phyloP scores from a whole-genome alignment of 2,329 filamentous ascomycete genomes.

The Zasmidium citrigriseum region DNA sequence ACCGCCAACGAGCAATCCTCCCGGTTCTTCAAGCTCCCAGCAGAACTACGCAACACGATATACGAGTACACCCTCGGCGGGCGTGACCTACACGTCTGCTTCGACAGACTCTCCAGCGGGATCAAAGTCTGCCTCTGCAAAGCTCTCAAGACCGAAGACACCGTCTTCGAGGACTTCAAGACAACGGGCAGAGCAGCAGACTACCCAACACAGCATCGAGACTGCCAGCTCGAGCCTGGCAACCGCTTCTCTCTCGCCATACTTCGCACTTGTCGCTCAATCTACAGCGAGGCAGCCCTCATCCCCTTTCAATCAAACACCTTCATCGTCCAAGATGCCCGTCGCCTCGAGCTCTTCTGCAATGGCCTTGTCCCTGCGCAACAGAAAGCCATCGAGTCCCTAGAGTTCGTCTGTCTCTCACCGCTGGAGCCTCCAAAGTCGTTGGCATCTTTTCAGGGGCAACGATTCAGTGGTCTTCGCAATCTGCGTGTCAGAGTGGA shows the following conservation, averaged over 20 bases:
- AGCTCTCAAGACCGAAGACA: background rate
- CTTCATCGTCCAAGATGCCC: background rate
- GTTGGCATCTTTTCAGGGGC: no score
- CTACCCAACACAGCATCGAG: background rate
- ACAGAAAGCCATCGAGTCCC: background rate
- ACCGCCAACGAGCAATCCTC: background rate
- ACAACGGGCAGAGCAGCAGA: background rate
- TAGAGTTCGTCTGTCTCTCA: background rate
- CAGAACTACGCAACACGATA: background rate
- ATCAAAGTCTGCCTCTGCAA: background rate
- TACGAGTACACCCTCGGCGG: background rate
- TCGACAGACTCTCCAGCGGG: background rate
- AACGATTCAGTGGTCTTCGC: no score
- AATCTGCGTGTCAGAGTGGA: no score
- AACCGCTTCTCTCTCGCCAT: background rate
- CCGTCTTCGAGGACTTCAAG: background rate
- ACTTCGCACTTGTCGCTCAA: background rate
- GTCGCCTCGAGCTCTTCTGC: background rate
- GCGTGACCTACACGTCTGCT: background rate
- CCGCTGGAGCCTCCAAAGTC: no score
- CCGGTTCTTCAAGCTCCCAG: background rate
- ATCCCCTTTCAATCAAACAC: background rate
- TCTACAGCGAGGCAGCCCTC: background rate
- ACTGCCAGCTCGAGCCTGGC: background rate
- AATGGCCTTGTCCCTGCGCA: background rate